Evolutionary conservation across 1,284 basidiomycete species (phyloP).

Genomic region (Irpex sp.): DNA sequence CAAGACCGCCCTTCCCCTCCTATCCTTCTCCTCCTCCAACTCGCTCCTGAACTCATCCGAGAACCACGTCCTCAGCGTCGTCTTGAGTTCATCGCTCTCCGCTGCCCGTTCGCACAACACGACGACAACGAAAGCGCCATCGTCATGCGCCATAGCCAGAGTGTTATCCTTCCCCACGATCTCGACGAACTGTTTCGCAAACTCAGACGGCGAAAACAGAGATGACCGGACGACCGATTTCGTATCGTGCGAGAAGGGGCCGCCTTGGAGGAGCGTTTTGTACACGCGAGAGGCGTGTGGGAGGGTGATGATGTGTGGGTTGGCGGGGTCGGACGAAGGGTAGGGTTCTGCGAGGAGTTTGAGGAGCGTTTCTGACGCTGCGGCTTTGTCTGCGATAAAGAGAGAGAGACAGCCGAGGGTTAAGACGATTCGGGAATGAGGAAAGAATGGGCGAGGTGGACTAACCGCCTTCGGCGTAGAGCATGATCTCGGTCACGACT

Average conservation of each 20-base stretch:
- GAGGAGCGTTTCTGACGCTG: conserved; percentile 58
- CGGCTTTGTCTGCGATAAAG: conserved; percentile 57
- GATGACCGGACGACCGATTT: conserved; percentile 45
- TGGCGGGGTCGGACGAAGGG: conserved; percentile 42
- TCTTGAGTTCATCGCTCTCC: conserved; percentile 38
- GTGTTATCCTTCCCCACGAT: conserved; percentile 54
- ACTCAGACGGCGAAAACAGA: conserved; percentile 50
- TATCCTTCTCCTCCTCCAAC: conserved; percentile 37
- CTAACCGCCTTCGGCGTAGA: conserved; percentile 77
- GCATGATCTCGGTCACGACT: conserved; percentile 76
- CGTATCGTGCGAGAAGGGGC: conserved; percentile 71
- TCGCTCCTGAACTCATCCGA: conserved; percentile 35
- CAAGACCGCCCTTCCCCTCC: conserved; percentile 50
- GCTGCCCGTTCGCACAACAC: conserved; percentile 58
- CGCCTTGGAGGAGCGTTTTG: conserved; percentile 87
- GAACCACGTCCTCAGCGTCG: conserved; percentile 54
- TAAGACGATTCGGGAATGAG: conserved; percentile 4
- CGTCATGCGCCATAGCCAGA: conserved; percentile 57
- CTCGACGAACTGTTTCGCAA: conserved; percentile 58
- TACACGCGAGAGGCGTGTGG: conserved; percentile 79
- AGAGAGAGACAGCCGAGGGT: not conserved
- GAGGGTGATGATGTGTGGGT: conserved; percentile 71
- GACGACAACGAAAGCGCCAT: conserved; percentile 77
- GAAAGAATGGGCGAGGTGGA: conserved; percentile 11
- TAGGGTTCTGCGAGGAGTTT: conserved; percentile 52